Base-by-base conservation (phyloP, 345 rosid species). In the Firmiana major region DNA sequence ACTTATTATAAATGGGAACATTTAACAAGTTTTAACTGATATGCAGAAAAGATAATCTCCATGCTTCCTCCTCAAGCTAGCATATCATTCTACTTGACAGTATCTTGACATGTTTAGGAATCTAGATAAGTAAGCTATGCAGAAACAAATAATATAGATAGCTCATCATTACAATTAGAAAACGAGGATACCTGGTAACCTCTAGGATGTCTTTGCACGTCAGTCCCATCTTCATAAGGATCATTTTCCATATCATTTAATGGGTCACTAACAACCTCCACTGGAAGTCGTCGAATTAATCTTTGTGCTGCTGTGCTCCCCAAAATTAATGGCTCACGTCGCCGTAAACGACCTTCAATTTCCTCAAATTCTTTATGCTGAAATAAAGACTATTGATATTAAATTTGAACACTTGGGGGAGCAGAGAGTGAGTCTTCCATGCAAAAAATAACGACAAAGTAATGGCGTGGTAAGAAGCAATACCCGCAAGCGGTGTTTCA, bases 311-410 rank as follows among this genome's bases (percentile, higher is more conserved):
- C 93, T 19, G 95, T 81, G 79, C 91, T 89, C 71, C 92, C 98
- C 78, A 83, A 84, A 78, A 96, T 96, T 79, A 93, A 79, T 16
- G 99, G 99, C 71, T 92, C 97, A 77, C 90, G 93, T 82, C 86
- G 90, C 74, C 88, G 86, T 78, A 90, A 88, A 58, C 90, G 91
- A 69, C 92, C 92, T 81, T 96, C 92, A 81, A 96, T 91, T 84
- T 96, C 98, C 81, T 91, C 97, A 83, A 96, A 96, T 77, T 96
- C 99, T 85, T 92, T 93, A 79, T 96, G 99, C 99, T 94, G 92
- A 63, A 85, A 78, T 21, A 84, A 40, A 67, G 17, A 31, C 77
- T 68, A 59, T 31, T 46, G 42, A 73, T 38, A 63, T 73, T 66
- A 24, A 74, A 74, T 40, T 31, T 45, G 54, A 49, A 57, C 62